phyloP scores from a whole-genome alignment of 2,329 filamentous ascomycete genomes.

The Microcyclospora pomicola region DNA sequence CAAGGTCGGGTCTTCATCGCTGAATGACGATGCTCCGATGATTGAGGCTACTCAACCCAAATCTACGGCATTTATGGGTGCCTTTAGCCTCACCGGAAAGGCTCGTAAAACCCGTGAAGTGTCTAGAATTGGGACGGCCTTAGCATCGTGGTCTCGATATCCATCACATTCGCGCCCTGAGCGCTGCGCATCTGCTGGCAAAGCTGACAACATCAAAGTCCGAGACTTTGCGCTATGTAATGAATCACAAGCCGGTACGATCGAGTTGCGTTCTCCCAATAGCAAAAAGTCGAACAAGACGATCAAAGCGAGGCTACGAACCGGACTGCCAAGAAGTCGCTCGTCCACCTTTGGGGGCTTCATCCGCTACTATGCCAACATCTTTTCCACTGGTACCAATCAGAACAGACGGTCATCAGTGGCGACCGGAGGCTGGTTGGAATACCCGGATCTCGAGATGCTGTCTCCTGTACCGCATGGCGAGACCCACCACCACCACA shows the following conservation, averaged over 20 bases:
- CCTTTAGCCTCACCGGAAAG: neutral
- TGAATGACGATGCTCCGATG: neutral
- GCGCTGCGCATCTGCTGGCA: slow-evolving; percentile 27
- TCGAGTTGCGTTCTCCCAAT: neutral
- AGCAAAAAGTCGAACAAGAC: slow-evolving; percentile 5
- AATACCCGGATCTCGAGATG: slow-evolving; percentile 35
- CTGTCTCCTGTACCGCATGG: slow-evolving; percentile 18
- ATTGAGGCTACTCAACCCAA: too few species aligned
- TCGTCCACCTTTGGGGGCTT: slow-evolving; percentile 30
- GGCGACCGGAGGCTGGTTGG: slow-evolving; percentile 28
- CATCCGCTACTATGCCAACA: slow-evolving; percentile 30
- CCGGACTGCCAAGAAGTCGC: slow-evolving; percentile 18
- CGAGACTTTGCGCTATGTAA: slow-evolving; percentile 28
- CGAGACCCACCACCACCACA: slow-evolving; percentile 7
- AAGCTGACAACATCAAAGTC: slow-evolving; percentile 24
- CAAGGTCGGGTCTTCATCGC: neutral
- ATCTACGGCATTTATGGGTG: neutral
- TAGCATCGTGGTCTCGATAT: slow-evolving; percentile 31
- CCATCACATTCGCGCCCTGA: slow-evolving; percentile 32
- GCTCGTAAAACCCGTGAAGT: neutral
- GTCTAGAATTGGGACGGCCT: slow-evolving; percentile 13
- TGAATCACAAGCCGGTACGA: neutral
- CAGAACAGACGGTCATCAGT: slow-evolving; percentile 32
- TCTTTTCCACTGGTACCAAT: slow-evolving; percentile 30
- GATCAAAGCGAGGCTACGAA: slow-evolving; percentile 4